Conservation (phyloP, 495 filamentous ascomycete species). For the Hyphodiscus hymeniophilus region DNA sequence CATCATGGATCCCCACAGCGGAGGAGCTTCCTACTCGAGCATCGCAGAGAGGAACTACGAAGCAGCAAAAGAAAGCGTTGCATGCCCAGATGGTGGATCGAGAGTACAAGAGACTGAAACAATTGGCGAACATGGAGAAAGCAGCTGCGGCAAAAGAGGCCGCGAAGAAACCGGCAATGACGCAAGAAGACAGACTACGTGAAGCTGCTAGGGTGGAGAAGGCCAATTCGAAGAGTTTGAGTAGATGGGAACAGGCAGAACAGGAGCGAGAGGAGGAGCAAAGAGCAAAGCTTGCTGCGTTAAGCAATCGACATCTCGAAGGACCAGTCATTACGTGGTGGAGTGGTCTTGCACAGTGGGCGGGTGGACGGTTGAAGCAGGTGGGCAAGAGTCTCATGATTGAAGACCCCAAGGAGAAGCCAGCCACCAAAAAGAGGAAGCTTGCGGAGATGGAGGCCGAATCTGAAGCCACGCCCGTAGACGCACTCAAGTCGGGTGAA, state of each 20-base stretch:
- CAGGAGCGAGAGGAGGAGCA: slow-evolving; percentile 77
- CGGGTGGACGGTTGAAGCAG: slow-evolving; percentile 65
- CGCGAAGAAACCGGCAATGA: slow-evolving; percentile 69
- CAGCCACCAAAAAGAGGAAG: slow-evolving; percentile 36
- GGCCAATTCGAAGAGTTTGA: slow-evolving; percentile 82
- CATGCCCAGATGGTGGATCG: slow-evolving; percentile 76
- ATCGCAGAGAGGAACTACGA: slow-evolving; percentile 75
- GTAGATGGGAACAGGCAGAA: slow-evolving; percentile 89
- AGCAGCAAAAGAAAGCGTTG: slow-evolving; percentile 74
- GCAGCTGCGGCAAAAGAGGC: slow-evolving; percentile 73
- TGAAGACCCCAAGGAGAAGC: slow-evolving; percentile 44
- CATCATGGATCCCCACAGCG: slow-evolving; percentile 75
- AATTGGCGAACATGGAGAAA: slow-evolving; percentile 79
- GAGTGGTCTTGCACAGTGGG: slow-evolving; percentile 78
- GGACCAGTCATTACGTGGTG: slow-evolving; percentile 89
- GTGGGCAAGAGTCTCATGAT: slow-evolving; percentile 58
- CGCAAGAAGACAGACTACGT: slow-evolving; percentile 76
- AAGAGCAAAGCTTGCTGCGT: slow-evolving; percentile 67
- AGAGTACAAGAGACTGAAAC: slow-evolving; percentile 68
- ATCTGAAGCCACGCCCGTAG: not conserved
- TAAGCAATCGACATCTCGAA: slow-evolving; percentile 77
- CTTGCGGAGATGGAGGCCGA: slow-evolving; percentile 22
- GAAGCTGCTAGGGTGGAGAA: slow-evolving; percentile 79
- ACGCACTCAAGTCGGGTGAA: not conserved
- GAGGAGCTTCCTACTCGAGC: slow-evolving; percentile 75